Evolutionary conservation across 495 filamentous ascomycete genomes (phyloP).

Genomic region (Lasiosphaeris hirsuta): DNA sequence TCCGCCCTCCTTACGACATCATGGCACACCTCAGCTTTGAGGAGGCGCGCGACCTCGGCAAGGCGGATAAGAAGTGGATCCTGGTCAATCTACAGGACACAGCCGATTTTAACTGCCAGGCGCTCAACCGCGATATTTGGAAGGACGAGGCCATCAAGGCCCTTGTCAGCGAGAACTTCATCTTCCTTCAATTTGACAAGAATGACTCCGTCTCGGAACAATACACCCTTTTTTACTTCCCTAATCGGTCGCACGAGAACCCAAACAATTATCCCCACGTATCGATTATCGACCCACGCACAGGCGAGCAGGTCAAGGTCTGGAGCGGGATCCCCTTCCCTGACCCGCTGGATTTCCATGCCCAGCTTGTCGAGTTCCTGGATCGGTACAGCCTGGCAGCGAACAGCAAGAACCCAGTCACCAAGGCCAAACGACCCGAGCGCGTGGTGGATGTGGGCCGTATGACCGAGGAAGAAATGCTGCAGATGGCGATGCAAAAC

Average conservation of each 20-base stretch:
- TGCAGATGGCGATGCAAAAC: constrained; percentile 87
- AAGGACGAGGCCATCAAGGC: constrained; percentile 74
- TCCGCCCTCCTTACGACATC: constrained; percentile 83
- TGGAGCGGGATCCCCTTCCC: constrained; percentile 85
- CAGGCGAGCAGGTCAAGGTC: constrained; percentile 94
- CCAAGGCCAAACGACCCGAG: constrained; percentile 69
- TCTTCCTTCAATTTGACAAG: constrained; percentile 91
- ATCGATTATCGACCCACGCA: constrained; percentile 90
- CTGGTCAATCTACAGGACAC: constrained; percentile 92
- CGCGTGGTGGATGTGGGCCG: constrained; percentile 69
- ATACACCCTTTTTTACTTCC: constrained; percentile 90
- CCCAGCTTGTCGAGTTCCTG: constrained; percentile 89
- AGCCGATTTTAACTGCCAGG: constrained; percentile 86
- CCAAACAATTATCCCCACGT: constrained; percentile 83
- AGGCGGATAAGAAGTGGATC: constrained; percentile 86
- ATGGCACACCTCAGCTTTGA: constrained; percentile 76
- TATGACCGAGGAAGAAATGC: constrained; percentile 96
- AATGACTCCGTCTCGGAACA: constrained; percentile 68
- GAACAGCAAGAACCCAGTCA: constrained; percentile 88
- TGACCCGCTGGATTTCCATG: constrained; percentile 74
- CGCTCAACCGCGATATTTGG: constrained; percentile 93
- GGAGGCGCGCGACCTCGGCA: constrained; percentile 75
- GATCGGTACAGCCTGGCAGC: constrained; percentile 88
- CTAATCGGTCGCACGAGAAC: constrained; percentile 63
- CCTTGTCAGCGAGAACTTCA: constrained; percentile 84